These are phyloP conservation scores for Echinochloa phyllopogon DNA, from an alignment of 176 grass and related monocot species.

Conservation along the genomic window DNA sequence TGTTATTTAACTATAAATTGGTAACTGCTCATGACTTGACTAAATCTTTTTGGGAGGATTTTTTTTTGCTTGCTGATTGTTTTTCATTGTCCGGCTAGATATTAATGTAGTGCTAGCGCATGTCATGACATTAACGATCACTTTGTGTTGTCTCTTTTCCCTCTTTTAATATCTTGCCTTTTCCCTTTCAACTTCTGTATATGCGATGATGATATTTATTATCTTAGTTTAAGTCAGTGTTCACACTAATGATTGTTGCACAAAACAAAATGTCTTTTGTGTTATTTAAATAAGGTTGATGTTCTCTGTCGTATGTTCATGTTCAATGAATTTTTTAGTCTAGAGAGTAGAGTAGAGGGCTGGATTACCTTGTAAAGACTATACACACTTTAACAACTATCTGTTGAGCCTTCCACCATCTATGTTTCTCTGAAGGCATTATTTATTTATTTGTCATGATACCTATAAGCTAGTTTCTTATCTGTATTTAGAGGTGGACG, in stretches of 20 bases:
- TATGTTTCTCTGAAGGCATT: not conserved
- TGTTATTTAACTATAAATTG: too few species aligned
- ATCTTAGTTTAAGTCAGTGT: not conserved
- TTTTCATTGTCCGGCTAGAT: too few species aligned
- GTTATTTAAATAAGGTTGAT: conserved; percentile 16
- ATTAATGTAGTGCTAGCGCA: too few species aligned
- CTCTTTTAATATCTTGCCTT: too few species aligned
- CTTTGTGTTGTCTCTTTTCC: too few species aligned
- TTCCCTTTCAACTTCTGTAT: not conserved
- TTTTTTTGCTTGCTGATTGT: too few species aligned
- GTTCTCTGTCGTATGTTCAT: not conserved
- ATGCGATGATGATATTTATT: conserved; percentile 10
- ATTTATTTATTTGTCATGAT: not conserved
- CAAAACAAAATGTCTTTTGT: not conserved
- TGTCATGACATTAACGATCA: too few species aligned
- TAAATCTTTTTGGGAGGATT: too few species aligned
- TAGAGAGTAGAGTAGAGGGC: not conserved
- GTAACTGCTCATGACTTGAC: too few species aligned
- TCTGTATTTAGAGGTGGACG: too few species aligned
- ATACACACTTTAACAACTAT: not conserved
- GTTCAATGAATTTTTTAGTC: conserved; percentile 1
- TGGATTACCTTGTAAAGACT: not conserved
- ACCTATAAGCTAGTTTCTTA: conserved; percentile 2
- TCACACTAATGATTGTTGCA: not conserved
- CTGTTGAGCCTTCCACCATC: not conserved